Evolutionary conservation across 345 rosid genomes (phyloP).

Genomic region (Lumnitzera racemosa): DNA sequence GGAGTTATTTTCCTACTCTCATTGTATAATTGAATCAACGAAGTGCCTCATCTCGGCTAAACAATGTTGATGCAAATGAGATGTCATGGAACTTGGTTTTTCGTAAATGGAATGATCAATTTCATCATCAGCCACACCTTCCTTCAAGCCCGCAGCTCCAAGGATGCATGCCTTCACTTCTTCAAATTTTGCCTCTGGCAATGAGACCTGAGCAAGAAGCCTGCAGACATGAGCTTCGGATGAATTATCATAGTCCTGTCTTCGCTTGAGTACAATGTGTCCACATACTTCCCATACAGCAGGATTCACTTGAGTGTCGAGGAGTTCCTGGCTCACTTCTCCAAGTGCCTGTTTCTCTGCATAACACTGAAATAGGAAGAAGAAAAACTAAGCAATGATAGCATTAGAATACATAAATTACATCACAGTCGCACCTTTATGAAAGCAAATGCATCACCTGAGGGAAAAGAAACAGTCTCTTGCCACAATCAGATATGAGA

Average conservation of each 20-base stretch:
- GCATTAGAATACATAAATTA: neutral
- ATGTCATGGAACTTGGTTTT: conserved; percentile 2
- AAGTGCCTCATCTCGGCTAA: too few relatives aligned
- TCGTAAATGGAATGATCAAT: conserved; percentile 11
- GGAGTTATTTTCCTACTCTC: neutral
- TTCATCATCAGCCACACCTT: neutral
- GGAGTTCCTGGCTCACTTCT: conserved; percentile 33
- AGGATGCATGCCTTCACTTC: conserved; percentile 31
- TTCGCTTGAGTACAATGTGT: conserved; percentile 44
- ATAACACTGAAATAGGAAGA: conserved; percentile 23
- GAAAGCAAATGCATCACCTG: conserved; percentile 19
- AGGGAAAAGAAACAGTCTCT: conserved; percentile 30
- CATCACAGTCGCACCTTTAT: neutral
- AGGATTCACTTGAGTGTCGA: conserved; percentile 45
- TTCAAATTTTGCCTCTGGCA: conserved; percentile 35
- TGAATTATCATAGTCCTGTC: conserved; percentile 31
- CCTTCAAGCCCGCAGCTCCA: conserved; percentile 23
- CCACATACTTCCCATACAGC: conserved; percentile 51
- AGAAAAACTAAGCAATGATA: neutral
- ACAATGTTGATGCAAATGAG: conserved; percentile 10
- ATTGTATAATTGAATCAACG: conserved; percentile 2
- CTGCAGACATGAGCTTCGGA: conserved; percentile 37
- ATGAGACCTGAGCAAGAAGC: conserved; percentile 46
- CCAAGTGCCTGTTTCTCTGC: conserved; percentile 53
- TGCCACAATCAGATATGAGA: conserved; percentile 34